A percentile compares a stretch with the other conserved stretches of the same genome.
Conservation (phyloP, 1,284 basidiomycete species). For the Ceratobasidium sp. region DNA sequence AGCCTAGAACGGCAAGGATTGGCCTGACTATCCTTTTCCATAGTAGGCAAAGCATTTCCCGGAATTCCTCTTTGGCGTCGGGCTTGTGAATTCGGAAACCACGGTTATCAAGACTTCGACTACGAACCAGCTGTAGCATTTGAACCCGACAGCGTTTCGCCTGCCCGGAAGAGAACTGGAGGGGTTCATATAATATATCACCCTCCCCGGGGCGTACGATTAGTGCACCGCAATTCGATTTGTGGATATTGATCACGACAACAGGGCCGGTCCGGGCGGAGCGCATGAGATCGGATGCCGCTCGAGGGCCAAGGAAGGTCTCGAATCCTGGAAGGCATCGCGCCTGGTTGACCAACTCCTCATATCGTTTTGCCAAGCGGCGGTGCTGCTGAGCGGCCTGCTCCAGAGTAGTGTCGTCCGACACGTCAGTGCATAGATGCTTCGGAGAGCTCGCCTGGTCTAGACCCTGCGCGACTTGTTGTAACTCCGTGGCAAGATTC, state of each 20-base stretch:
- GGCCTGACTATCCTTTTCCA: slow-evolving; percentile 43
- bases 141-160: background rate
- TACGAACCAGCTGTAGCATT: background rate
- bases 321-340: slow-evolving; percentile 6
- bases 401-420: background rate
- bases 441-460: background rate
- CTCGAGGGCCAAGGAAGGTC: background rate
- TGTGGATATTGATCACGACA: slow-evolving; percentile 12
- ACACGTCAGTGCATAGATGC: background rate
- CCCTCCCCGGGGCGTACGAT: background rate
- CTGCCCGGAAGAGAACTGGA: slow-evolving; percentile 1
- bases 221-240: background rate
- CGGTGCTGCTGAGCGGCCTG: slow-evolving; percentile 9
- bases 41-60: background rate
- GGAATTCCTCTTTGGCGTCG: background rate
- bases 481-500: background rate
- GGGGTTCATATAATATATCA: background rate
- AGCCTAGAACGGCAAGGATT: slow-evolving; percentile 13
- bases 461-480: background rate
- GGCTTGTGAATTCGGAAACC: background rate
- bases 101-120: background rate
- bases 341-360: background rate
- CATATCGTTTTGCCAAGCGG: background rate
- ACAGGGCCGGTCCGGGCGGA: slow-evolving; percentile 1
- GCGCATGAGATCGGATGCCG: background rate